Conservation (phyloP, 129 eudicot genomes). For the Artemisia argyi region DNA sequence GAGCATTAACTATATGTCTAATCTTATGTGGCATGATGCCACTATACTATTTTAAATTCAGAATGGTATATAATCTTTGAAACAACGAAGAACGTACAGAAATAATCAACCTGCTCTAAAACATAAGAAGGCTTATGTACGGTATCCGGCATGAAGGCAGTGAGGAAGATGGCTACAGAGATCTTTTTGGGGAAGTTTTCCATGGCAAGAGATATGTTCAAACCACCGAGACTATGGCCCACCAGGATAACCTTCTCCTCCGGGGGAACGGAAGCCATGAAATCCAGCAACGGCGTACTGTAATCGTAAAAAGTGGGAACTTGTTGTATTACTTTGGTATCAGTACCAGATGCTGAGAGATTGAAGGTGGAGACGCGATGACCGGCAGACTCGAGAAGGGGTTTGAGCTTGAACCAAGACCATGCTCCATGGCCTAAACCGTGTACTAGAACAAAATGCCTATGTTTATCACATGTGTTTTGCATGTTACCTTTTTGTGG, state of each 20-base stretch:
- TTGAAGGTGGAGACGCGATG: conserved; percentile 64
- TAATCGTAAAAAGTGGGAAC: conserved; percentile 43
- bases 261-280: conserved; percentile 47
- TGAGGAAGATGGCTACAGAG: conserved; percentile 41
- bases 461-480: background rate
- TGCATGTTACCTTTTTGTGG: conserved; percentile 2
- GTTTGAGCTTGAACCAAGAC: conserved; percentile 74
- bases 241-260: conserved; percentile 61
- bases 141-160: conserved; percentile 67
- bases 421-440: conserved; percentile 83
- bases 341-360: conserved; percentile 56
- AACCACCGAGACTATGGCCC: conserved; percentile 64
- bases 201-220: conserved; percentile 53
- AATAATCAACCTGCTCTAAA: conserved; percentile 27
- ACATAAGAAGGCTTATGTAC: conserved; percentile 35
- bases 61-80: background rate
- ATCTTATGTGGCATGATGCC: background rate
- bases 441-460: conserved; percentile 65
- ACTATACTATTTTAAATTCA: background rate
- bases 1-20: background rate
- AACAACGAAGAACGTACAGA: background rate
- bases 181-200: conserved; percentile 62
- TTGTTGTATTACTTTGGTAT: conserved; percentile 36
- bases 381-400: conserved; percentile 50
- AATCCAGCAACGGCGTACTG: conserved; percentile 46